These are phyloP conservation scores for Syncephalastrum sp. DNA, from an alignment of 371 early-diverging fungal genomes.

Conservation along the genomic window DNA sequence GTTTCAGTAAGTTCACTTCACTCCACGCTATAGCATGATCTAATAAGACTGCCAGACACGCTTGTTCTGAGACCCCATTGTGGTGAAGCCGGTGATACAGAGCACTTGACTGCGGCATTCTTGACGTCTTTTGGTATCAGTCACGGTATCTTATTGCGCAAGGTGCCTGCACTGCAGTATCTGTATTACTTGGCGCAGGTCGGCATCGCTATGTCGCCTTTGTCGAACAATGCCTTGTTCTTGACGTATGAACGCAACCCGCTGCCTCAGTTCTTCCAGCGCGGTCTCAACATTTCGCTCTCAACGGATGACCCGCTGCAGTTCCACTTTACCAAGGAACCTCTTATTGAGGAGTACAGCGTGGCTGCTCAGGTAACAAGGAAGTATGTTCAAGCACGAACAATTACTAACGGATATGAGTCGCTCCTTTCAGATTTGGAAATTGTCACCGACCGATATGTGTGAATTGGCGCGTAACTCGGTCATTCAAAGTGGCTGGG, in stretches of 20 bases:
- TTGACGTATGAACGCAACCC: conserved; percentile 97
- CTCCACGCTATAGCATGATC: not conserved
- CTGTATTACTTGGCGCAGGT: conserved; percentile 95
- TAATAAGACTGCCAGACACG: conserved; percentile 57
- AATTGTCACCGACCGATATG: conserved; percentile 93
- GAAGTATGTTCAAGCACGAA: not conserved
- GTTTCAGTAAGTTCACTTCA: conserved; percentile 68
- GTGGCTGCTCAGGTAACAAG: conserved; percentile 89
- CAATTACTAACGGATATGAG: not conserved
- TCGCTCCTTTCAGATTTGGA: conserved; percentile 75
- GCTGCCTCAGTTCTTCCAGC: conserved; percentile 90
- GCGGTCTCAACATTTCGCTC: conserved; percentile 94
- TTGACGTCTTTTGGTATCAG: conserved; percentile 89
- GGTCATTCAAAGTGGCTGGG: conserved; percentile 94
- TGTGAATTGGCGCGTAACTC: conserved; percentile 97
- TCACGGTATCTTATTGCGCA: conserved; percentile 96
- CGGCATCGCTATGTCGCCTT: conserved; percentile 98
- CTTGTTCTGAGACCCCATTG: conserved; percentile 96
- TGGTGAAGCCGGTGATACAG: conserved; percentile 98
- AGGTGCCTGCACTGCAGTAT: conserved; percentile 97
- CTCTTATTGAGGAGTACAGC: conserved; percentile 98
- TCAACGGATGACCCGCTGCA: conserved; percentile 99
- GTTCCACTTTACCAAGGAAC: conserved; percentile 98
- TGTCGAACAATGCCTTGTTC: conserved; percentile 98
- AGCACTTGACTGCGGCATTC: conserved; percentile 93